These are phyloP conservation scores for Cyclotella distinguenda DNA, from an alignment of 108 stramenopile species.

Conservation along the genomic window DNA sequence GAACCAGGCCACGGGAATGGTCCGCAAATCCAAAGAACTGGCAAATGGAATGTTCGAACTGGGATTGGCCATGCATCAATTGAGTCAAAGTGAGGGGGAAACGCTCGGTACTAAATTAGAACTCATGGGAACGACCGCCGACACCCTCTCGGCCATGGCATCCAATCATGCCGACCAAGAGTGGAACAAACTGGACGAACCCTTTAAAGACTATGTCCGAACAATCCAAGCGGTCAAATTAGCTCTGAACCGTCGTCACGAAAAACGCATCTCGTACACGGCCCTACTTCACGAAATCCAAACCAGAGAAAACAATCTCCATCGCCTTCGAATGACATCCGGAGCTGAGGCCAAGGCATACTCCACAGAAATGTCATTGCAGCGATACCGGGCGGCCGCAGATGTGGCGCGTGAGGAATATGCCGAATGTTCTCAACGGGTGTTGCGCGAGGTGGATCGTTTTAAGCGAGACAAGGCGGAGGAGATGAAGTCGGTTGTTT, in stretches of 20 bases:
- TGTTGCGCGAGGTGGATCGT: slow-evolving; percentile 93
- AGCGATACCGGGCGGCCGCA: slow-evolving; percentile 73
- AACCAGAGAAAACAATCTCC: slow-evolving; percentile 57
- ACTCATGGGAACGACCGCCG: slow-evolving; percentile 86
- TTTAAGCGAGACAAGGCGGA: slow-evolving; percentile 96
- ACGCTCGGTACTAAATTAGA: slow-evolving; percentile 81
- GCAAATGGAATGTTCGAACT: slow-evolving; percentile 95
- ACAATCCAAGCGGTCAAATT: slow-evolving; percentile 92
- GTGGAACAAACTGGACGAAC: slow-evolving; percentile 85
- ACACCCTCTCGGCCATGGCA: slow-evolving; percentile 69
- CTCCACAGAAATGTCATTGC: slow-evolving; percentile 80
- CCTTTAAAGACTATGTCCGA: slow-evolving; percentile 93
- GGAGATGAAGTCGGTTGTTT: slow-evolving; percentile 90
- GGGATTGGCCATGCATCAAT: slow-evolving; percentile 92
- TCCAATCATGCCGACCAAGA: slow-evolving; percentile 90
- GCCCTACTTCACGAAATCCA: slow-evolving; percentile 76
- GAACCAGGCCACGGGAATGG: slow-evolving; percentile 85
- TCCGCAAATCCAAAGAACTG: slow-evolving; percentile 92
- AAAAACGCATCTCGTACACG: slow-evolving; percentile 84
- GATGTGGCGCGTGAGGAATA: slow-evolving; percentile 81
- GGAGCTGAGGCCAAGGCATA: slow-evolving; percentile 87
- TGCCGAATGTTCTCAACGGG: slow-evolving; percentile 82
- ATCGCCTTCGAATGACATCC: slow-evolving; percentile 67
- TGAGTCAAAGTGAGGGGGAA: slow-evolving; percentile 92
- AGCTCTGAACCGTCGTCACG: slow-evolving; percentile 87